Conservation (phyloP, 2,329 filamentous ascomycete genomes). For the Neurospora crassa region DNA sequence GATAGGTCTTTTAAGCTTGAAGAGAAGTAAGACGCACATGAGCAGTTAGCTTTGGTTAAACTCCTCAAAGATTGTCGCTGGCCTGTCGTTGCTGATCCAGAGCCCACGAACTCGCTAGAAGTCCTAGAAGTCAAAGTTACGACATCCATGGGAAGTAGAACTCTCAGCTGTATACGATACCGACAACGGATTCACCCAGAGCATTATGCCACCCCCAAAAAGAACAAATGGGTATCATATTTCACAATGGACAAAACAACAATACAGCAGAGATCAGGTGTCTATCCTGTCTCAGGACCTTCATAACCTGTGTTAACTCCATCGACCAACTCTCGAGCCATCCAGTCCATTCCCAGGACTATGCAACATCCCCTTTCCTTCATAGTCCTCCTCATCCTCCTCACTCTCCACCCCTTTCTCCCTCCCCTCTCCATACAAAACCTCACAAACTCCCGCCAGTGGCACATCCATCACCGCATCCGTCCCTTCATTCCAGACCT, state of each 20-base stretch:
- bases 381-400: conserved; percentile 12
- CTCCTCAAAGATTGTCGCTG: neutral
- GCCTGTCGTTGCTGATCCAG: neutral
- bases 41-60: neutral
- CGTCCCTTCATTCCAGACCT: conserved; percentile 83
- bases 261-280: neutral
- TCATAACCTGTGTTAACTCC: neutral
- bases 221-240: neutral
- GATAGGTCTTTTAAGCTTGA: neutral
- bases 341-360: neutral
- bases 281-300: neutral
- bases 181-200: neutral
- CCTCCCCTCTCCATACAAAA: conserved; percentile 65
- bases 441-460: conserved; percentile 87
- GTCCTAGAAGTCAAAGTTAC: neutral
- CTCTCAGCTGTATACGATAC: too few relatives aligned
- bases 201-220: neutral
- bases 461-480: conserved; percentile 98
- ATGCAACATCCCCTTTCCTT: neutral
- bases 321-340: neutral
- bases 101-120: neutral
- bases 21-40: neutral
- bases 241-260: neutral
- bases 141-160: neutral
- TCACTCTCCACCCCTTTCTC: conserved; percentile 11